Conservation (phyloP, 73 alveolate genomes). For the Breviolum minutum region DNA sequence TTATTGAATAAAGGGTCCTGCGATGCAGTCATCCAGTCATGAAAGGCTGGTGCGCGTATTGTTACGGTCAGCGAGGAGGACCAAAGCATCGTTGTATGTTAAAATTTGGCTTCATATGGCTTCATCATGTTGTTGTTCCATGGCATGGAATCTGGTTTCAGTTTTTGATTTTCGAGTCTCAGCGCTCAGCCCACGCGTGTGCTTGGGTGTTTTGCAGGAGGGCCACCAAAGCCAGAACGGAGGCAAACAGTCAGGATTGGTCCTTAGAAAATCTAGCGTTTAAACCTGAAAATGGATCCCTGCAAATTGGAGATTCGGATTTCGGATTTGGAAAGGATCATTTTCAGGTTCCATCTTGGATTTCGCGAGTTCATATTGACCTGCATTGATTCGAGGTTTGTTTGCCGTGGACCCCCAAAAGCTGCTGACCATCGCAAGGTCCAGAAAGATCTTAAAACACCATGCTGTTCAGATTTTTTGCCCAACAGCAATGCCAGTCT, state of each 20-base stretch:
- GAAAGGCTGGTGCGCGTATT: neutral
- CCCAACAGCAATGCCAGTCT: no score
- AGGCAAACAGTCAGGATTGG: neutral
- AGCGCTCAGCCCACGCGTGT: neutral
- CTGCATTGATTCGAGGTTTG: neutral
- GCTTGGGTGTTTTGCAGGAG: neutral
- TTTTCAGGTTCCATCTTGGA: no score
- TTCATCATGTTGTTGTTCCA: no score
- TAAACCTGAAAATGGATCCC: neutral
- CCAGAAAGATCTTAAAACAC: neutral
- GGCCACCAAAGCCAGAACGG: conserved; percentile 7
- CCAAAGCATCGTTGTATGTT: neutral
- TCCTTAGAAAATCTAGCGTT: neutral
- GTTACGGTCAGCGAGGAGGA: conserved; percentile 12
- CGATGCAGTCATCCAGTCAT: neutral
- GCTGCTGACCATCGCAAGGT: conserved; percentile 28
- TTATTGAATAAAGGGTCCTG: neutral
- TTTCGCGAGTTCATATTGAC: no score
- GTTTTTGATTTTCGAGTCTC: neutral
- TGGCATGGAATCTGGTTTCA: neutral
- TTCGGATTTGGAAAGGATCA: no score
- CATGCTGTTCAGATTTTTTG: no score
- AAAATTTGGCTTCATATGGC: no score
- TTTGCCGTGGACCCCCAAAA: conserved; percentile 28
- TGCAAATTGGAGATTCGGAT: neutral